Conservation (phyloP, 352 stramenopile genomes). For the Phytophthora uliginosa region DNA sequence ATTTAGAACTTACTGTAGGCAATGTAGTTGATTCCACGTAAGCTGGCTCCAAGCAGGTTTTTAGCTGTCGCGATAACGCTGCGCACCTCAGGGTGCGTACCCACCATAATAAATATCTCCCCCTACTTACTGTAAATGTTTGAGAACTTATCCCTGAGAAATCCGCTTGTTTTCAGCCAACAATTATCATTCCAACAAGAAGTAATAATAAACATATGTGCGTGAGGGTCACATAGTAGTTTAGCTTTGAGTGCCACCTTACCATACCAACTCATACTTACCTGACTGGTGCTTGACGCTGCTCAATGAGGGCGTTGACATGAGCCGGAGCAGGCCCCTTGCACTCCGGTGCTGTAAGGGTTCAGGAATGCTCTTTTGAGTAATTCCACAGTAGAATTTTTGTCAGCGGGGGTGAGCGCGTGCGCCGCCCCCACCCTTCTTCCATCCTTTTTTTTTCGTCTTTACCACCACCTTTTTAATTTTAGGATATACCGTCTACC, state of each 20-base stretch:
- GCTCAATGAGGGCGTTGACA: slow-evolving; percentile 88
- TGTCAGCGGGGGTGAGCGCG: slow-evolving; percentile 78
- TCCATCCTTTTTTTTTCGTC: too few species aligned
- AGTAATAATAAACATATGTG: too few species aligned
- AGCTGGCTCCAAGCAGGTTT: neutral
- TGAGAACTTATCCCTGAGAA: too few species aligned
- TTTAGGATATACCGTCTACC: neutral
- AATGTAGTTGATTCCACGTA: neutral
- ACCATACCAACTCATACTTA: slow-evolving; percentile 66
- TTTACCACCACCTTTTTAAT: too few species aligned
- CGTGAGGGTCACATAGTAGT: too few species aligned
- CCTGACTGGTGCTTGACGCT: slow-evolving; percentile 87
- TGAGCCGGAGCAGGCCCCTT: slow-evolving; percentile 90
- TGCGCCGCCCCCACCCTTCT: slow-evolving; percentile 60
- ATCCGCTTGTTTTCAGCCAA: too few species aligned
- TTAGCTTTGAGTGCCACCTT: too few species aligned
- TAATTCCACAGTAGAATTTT: slow-evolving; percentile 91
- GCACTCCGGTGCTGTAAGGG: slow-evolving; percentile 90
- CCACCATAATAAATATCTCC: too few species aligned
- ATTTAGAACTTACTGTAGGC: too few species aligned
- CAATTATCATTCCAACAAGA: too few species aligned
- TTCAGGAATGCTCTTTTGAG: slow-evolving; percentile 85
- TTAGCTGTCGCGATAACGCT: neutral
- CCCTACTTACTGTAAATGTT: too few species aligned
- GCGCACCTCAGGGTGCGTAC: too few species aligned